Percentiles rank a stretch among this genome's conserved stretches.
Evolutionary conservation across 352 stramenopile genomes (phyloP).

Genomic region (Sclerospora graminicola): DNA sequence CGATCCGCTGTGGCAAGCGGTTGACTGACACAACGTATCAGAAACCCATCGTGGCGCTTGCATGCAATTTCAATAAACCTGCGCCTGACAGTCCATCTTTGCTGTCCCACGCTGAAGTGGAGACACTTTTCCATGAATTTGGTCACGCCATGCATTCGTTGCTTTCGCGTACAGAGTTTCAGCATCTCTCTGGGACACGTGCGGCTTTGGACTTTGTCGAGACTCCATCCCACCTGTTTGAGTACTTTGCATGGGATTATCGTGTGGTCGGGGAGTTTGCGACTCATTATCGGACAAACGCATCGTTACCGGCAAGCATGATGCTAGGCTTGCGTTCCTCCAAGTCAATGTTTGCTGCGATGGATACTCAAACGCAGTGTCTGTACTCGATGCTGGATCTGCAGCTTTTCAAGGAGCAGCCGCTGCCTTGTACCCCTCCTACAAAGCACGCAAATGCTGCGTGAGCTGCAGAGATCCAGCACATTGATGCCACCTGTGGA

Average conservation of each 20-base stretch:
- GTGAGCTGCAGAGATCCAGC: conserved; percentile 55
- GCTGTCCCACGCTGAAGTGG: conserved; percentile 89
- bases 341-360: conserved; percentile 85
- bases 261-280: conserved; percentile 81
- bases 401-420: conserved; percentile 53
- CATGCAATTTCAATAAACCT: conserved; percentile 84
- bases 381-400: conserved; percentile 77
- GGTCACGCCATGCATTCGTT: conserved; percentile 96
- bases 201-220: conserved; percentile 93
- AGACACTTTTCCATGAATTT: conserved; percentile 98
- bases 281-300: conserved; percentile 69
- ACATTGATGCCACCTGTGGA: conserved; percentile 72
- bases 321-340: conserved; percentile 59
- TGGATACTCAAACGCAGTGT: conserved; percentile 83
- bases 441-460: conserved; percentile 51
- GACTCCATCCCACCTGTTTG: conserved; percentile 94
- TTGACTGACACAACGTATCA: conserved; percentile 69
- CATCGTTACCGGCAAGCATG: conserved; percentile 66
- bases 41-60: conserved; percentile 91
- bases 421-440: conserved; percentile 23
- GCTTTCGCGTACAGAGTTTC: conserved; percentile 92
- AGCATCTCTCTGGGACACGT: conserved; percentile 94
- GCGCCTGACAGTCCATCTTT: conserved; percentile 57
- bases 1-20: conserved; percentile 89
- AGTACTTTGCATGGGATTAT: conserved; percentile 94